Base-by-base conservation (phyloP, 2,329 filamentous ascomycete species). In the Aspergillus sp. region DNA sequence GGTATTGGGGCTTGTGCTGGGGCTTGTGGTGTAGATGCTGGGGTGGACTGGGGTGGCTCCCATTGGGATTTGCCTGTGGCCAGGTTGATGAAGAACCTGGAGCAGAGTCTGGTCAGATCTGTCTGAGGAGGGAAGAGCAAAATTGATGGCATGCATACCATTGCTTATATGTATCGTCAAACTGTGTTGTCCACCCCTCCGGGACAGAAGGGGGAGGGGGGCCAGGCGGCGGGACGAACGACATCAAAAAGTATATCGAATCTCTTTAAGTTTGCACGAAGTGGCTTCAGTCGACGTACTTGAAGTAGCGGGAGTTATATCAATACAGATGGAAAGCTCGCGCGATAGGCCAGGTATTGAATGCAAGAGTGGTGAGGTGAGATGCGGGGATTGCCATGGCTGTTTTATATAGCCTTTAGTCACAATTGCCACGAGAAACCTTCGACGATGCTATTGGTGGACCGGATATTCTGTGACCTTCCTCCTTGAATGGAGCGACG, bases 41-140 rank as follows among this genome's bases (percentile, higher is more conserved):
- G 44, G 15, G 32, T 43, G 26, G 82, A 82, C 38, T 86, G 90
- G 17, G 92, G 92, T 65, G 85, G 88, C 4, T 96, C 89, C 93
- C 93, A 97, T 82, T 93, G 89, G 5, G 93, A 96, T 71, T 89
- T 83, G 69, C 95, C 95, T 63, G 92, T 96, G 74, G 87, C 85
- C 60, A 89, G 85, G 78, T 97, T 95, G 59, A 96, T 89, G 78
- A 90, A 97, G 83, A 95, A 96, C 88, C 89, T 91, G 62, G 7
- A n/a, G 18, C 7, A 17, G 15, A 24, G 38, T 71, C 59, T 64
- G 54, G 49, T 56, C 58, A 42, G 53, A 30, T 18, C 48, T 43
- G 15, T 47, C 17, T 41, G 7, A 53, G 17, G 36, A 17, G 34
- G 4, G 8, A 17, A 17, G n/a, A 39, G 8, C 44, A 22, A 11